Percentiles rank a stretch among this genome's conserved stretches.
Conservation (phyloP, 345 rosid species). For the Linum tenue region DNA sequence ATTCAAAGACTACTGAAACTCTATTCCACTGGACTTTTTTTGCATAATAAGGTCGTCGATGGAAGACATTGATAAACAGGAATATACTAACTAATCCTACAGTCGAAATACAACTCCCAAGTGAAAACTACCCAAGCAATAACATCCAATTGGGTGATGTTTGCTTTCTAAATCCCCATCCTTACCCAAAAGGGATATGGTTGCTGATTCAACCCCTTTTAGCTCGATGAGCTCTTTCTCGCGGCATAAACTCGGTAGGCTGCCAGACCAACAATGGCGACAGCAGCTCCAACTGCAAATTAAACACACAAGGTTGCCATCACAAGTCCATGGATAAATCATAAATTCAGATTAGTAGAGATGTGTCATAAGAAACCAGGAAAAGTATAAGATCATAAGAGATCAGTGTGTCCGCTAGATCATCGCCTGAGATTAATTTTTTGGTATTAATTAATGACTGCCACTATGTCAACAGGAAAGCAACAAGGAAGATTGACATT, state of each 20-base stretch:
- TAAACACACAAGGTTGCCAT: neutral
- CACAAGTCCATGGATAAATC: neutral
- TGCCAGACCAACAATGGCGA: constrained; percentile 78
- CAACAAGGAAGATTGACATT: no score
- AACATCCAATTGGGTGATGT: neutral
- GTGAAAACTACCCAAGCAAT: neutral
- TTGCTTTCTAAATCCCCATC: neutral
- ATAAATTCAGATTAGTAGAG: no score
- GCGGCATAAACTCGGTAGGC: constrained; percentile 85
- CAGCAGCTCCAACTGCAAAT: constrained; percentile 86
- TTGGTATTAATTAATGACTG: no score
- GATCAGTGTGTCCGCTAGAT: no score
- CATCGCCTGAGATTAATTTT: no score
- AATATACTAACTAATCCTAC: no score
- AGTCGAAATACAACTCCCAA: neutral
- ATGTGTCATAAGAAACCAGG: no score
- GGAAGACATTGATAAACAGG: neutral
- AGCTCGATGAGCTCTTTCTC: constrained; percentile 62
- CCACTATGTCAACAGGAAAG: no score
- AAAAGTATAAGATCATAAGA: no score
- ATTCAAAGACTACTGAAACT: neutral
- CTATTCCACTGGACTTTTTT: constrained; percentile 5
- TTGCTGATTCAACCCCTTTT: constrained; percentile 8
- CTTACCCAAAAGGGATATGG: neutral
- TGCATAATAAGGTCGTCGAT: constrained; percentile 2